Base-by-base conservation (phyloP, 2,329 filamentous ascomycete genomes). In the Xylaria sp. region DNA sequence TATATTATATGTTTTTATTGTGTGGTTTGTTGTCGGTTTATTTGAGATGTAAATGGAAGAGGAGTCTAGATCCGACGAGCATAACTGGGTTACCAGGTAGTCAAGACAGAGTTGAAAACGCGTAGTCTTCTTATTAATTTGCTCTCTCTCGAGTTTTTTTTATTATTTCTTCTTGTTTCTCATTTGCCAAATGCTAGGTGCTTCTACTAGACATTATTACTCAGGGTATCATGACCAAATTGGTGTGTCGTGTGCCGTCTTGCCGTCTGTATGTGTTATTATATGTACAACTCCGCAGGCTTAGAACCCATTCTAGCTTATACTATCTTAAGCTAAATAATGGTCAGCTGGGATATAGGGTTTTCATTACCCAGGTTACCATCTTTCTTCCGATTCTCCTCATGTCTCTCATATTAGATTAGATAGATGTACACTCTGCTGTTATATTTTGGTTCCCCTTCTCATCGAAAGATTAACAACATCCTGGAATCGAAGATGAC, bases 401-500 rank as follows among this genome's bases (percentile, higher is more conserved):
- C 51, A 5, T 51, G n/a, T 60, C 55, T 57, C 60, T 61, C 57
- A 35, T 60, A 63, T 66, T 58, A 70, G 29, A 70, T 68, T 65
- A 68, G 44, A 66, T 60, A 60, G 48, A 66, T 48, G 10, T 60
- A 29, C 42, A 27, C 13, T 58, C 21, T 60, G 40, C 16, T 57
- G n/a, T 27, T 25, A 12, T 37, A 5, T 50, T 40, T 27, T 47
- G 27, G n/a, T n/a, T 23, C 21, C 21, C 21, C 37, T 27, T 29
- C 25, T 58, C 32, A 25, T 61, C 27, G 2, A 25, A 23, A 23
- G 27, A 51, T 67, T 54, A 72, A 42, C 75, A 88, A 73, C 86
- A 88, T 72, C 86, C 88, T 3, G 84, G 82, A 9, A 82, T 81
- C 13, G 75, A 79, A 16, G 78, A 73, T 9, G 79, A 78, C 73